Percentiles rank a stretch among this genome's conserved stretches.
Evolutionary conservation across 2,329 filamentous ascomycete genomes (phyloP).

Genomic region (Colletotrichum sp.): DNA sequence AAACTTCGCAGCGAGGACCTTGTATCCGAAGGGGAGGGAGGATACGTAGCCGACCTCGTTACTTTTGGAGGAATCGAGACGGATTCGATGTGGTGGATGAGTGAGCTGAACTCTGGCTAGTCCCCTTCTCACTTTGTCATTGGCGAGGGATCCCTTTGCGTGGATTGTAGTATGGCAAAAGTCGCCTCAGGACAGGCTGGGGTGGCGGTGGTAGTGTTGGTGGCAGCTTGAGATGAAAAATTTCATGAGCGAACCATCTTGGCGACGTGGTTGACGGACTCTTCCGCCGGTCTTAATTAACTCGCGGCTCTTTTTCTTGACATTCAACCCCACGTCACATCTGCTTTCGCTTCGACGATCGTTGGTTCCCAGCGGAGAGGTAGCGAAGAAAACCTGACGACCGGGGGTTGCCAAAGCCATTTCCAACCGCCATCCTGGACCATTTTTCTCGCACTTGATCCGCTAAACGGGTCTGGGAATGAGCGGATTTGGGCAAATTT

Average conservation of each 20-base stretch:
- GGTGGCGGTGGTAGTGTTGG: not conserved
- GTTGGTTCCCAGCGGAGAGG: not conserved
- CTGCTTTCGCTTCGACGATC: constrained; percentile 24
- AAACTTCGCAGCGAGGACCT: not conserved
- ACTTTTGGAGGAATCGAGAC: not conserved
- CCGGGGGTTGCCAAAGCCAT: not conserved
- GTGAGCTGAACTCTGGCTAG: constrained; percentile 2
- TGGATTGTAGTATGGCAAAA: not conserved
- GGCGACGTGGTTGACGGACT: not conserved
- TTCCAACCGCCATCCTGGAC: not conserved
- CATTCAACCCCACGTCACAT: constrained; percentile 14
- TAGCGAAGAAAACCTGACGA: not conserved
- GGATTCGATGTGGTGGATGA: not conserved
- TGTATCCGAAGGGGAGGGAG: not conserved
- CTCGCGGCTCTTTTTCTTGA: not conserved
- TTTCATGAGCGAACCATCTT: not conserved
- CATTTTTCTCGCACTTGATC: not conserved
- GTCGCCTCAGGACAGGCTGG: not conserved
- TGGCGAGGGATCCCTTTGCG: not conserved
- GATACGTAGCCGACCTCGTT: not conserved
- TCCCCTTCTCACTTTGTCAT: not conserved
- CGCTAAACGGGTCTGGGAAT: not conserved
- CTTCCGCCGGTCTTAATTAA: not conserved
- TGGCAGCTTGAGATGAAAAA: not conserved
- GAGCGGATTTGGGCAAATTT: not conserved